Evolutionary conservation across 2,329 filamentous ascomycete genomes (phyloP).

Genomic region (Cordyceps javanica): DNA sequence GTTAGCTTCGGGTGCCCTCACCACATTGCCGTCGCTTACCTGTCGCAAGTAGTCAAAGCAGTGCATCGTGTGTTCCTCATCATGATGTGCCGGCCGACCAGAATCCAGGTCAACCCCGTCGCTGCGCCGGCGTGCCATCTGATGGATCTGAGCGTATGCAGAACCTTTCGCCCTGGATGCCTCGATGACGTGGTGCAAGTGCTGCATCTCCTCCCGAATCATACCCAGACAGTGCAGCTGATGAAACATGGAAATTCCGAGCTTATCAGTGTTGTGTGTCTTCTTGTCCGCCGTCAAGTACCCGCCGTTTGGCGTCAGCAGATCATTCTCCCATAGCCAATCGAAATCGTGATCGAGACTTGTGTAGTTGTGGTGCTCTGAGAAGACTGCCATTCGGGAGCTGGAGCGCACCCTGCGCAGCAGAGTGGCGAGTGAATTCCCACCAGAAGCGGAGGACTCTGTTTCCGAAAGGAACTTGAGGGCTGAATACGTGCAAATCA

Average conservation of each 20-base stretch:
- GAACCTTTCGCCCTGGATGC: neutral
- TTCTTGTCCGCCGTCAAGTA: neutral
- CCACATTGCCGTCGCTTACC: neutral
- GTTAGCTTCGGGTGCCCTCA: neutral
- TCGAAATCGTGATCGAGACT: conserved; percentile 2
- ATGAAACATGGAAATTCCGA: conserved; percentile 6
- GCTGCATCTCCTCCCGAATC: conserved; percentile 4
- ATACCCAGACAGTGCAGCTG: conserved; percentile 1
- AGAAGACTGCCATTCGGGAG: neutral
- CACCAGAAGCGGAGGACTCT: no score
- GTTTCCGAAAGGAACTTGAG: no score
- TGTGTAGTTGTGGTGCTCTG: neutral
- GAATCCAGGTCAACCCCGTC: neutral
- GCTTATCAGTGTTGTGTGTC: neutral
- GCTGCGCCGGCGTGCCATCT: neutral
- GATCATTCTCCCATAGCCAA: neutral
- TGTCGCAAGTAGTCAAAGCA: conserved; percentile 7
- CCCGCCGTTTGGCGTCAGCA: neutral
- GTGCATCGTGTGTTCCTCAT: neutral
- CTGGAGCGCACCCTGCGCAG: neutral
- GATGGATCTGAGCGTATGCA: neutral
- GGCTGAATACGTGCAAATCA: no score
- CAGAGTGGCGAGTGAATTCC: neutral
- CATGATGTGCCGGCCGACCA: neutral
- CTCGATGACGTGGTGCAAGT: neutral